phyloP scores from a whole-genome alignment of 2,329 filamentous ascomycete genomes.

The Fusarium lyarnte region DNA sequence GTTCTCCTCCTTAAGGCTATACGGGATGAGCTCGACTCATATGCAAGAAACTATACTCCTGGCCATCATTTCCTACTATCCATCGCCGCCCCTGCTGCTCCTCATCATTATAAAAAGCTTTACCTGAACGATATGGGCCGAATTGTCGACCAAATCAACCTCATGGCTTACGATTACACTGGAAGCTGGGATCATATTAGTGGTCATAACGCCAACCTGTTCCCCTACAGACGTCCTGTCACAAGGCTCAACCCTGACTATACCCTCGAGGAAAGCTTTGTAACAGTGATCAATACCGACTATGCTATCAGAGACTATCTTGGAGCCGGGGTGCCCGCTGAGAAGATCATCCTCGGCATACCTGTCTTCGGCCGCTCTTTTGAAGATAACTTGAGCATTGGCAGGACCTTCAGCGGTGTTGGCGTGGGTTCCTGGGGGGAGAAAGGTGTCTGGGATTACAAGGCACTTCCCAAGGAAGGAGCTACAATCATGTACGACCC shows the following conservation, averaged over 20 bases:
- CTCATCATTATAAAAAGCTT: constrained; percentile 18
- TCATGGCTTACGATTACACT: constrained; percentile 34
- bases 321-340: constrained; percentile 2
- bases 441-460: constrained; percentile 32
- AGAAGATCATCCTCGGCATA: constrained; percentile 32
- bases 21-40: constrained; percentile 17
- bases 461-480: constrained; percentile 24
- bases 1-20: constrained; percentile 26
- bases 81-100: constrained; percentile 22
- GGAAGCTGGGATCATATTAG: constrained; percentile 43
- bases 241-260: constrained; percentile 17
- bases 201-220: constrained; percentile 31
- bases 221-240: constrained; percentile 51
- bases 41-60: constrained; percentile 5
- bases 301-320: constrained; percentile 18
- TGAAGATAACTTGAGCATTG: constrained; percentile 20
- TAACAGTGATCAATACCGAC: constrained; percentile 4
- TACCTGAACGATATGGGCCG: constrained; percentile 12
- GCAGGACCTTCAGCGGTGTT: constrained; percentile 21
- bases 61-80: constrained; percentile 24
- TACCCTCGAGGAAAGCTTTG: not conserved
- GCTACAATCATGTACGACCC: constrained; percentile 17
- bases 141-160: constrained; percentile 25
- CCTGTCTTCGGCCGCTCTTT: constrained; percentile 33
- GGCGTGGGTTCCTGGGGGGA: constrained; percentile 27